Evolutionary conservation across 2,329 filamentous ascomycete species (phyloP).

Genomic region (Phaeomoniella chlamydospora): DNA sequence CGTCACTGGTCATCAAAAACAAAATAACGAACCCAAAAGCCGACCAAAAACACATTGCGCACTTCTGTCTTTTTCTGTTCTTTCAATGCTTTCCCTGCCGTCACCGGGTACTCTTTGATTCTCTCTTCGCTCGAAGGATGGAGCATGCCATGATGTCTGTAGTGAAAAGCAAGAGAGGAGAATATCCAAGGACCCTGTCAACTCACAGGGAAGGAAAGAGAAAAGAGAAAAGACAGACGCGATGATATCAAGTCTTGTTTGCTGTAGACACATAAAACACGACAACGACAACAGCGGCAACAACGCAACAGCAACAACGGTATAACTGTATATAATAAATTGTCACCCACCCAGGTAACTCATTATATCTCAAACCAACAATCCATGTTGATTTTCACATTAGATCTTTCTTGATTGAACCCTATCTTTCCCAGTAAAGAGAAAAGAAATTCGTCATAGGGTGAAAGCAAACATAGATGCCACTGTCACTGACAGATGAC

Average conservation of each 20-base stretch:
- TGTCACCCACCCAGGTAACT: constrained; percentile 1
- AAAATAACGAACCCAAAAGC: constrained; percentile 4
- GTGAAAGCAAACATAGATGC: too few species aligned
- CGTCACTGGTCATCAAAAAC: too few species aligned
- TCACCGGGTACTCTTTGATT: too few species aligned
- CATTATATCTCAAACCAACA: constrained; percentile 1
- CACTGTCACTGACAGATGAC: too few species aligned
- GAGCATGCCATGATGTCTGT: too few species aligned
- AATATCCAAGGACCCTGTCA: background rate
- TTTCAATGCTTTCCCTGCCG: too few species aligned
- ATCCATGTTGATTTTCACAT: background rate
- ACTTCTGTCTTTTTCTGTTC: constrained; percentile 14
- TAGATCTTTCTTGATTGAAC: background rate
- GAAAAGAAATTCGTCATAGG: too few species aligned
- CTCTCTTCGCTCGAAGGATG: too few species aligned
- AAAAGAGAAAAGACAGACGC: constrained; percentile 10
- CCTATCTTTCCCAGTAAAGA: too few species aligned
- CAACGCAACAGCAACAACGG: constrained; percentile 7
- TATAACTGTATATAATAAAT: constrained; percentile 5
- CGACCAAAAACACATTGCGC: constrained; percentile 14
- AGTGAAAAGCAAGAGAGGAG: too few species aligned
- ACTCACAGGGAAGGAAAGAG: background rate
- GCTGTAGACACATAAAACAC: too few species aligned
- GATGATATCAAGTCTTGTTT: constrained; percentile 13
- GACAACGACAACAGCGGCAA: too few species aligned